Conservation (phyloP, 768 basidiomycete genomes). For the Xerocomellus intermedius region DNA sequence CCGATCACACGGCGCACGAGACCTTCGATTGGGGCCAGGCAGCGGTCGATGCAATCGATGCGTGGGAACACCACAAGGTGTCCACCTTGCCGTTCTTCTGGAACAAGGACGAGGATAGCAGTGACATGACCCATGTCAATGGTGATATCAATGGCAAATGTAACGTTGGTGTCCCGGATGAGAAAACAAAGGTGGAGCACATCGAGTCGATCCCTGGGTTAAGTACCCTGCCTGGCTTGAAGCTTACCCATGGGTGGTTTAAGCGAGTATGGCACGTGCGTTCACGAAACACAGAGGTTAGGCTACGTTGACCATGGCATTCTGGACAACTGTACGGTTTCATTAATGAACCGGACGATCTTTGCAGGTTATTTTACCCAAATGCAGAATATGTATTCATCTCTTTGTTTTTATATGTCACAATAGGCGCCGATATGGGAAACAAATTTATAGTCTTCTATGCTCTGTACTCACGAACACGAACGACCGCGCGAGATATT, state of each 20-base stretch:
- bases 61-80: conserved; percentile 48
- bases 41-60: conserved; percentile 58
- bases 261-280: conserved; percentile 36
- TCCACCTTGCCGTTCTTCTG: conserved; percentile 46
- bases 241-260: conserved; percentile 29
- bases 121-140: conserved; percentile 25
- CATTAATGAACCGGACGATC: neutral
- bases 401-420: neutral
- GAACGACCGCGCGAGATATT: neutral
- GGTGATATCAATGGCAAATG: neutral
- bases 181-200: conserved; percentile 19
- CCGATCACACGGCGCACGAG: conserved; percentile 48
- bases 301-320: conserved; percentile 14
- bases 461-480: neutral
- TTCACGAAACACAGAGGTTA: conserved; percentile 7
- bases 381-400: conserved; percentile 1
- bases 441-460: conserved; percentile 7
- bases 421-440: neutral
- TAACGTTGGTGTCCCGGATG: neutral
- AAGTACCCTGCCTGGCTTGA: conserved; percentile 22
- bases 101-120: conserved; percentile 41
- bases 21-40: conserved; percentile 78
- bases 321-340: neutral
- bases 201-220: conserved; percentile 23
- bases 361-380: conserved; percentile 4